Evolutionary conservation across 768 basidiomycete species (phyloP), one percentile per base, ranked within the genome.

Genomic region (Daedaleopsis nitida): DNA sequence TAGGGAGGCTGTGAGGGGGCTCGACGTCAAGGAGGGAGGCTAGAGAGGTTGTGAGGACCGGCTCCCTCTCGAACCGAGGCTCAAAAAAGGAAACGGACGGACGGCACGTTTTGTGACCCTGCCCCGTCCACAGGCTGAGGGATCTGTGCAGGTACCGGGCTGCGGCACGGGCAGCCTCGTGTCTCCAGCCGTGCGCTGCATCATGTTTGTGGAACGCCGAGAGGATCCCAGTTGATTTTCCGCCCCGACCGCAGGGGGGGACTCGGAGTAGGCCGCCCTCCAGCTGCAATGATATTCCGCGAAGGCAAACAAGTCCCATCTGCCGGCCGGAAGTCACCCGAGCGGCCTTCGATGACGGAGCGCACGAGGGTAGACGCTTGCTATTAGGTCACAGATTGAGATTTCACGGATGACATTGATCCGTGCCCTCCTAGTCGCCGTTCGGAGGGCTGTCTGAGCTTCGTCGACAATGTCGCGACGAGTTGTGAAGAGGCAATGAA

Each of bases 271-370:
- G 52, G 16, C 61, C 56, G 62, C 47, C 52, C 47, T 55, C 52
- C 53, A 27, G 37, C 57, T 44, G 52, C 48, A 21, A 38, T 53
- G 39, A 51, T 19, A 35, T 44, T 47, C 62, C 57, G 57, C 52
- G 59, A 54, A 57, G 57, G 62, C 55, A 37, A 8, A 42, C 57
- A 49, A 24, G 12, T 45, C 57, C 57, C 55, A 56, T 62, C 47
- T 52, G 56, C 56, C 60, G 60, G 60, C 60, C 60, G 60, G 54
- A 17, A 53, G 60, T 48, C 52, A 44, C 55, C 60, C 55, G 60
- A 35, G 32, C 38, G 52, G 55, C 56, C 60, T 42, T 55, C 47
- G 38, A 45, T 51, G 55, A 52, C 45, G 42, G 55, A 52, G 55
- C 51, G 55, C 60, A 57, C 60, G 55, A 55, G 55, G 27, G 55